Percentiles rank a stretch among this genome's conserved stretches.
Conservation (phyloP, 768 basidiomycete species). For the Amanita inopinata region DNA sequence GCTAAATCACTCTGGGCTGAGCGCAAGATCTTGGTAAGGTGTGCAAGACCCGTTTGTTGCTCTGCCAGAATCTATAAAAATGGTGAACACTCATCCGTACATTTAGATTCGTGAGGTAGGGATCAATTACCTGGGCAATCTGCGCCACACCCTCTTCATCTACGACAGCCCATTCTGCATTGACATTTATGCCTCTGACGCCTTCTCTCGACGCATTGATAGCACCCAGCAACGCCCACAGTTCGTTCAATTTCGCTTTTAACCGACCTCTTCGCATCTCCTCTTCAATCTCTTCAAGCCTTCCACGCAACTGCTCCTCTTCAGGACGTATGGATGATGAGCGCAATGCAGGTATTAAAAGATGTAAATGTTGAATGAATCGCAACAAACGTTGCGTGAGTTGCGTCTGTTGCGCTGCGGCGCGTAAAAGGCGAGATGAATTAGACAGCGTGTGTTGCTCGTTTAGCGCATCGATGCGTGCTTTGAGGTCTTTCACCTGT, state of each 20-base stretch:
- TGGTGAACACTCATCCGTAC: slow-evolving; percentile 8
- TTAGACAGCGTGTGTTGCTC: slow-evolving; percentile 60
- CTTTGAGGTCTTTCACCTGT: slow-evolving; percentile 62
- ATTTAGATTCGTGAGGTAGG: slow-evolving; percentile 4
- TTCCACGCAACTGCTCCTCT: slow-evolving; percentile 65
- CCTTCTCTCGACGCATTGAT: slow-evolving; percentile 54
- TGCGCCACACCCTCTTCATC: slow-evolving; percentile 78
- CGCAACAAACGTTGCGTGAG: slow-evolving; percentile 59
- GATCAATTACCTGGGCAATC: slow-evolving; percentile 52
- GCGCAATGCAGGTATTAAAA: slow-evolving; percentile 69
- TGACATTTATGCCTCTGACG: slow-evolving; percentile 25
- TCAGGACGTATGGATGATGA: slow-evolving; percentile 69
- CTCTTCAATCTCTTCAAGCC: slow-evolving; percentile 65
- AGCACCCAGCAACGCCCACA: slow-evolving; percentile 79
- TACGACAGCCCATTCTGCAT: slow-evolving; percentile 70
- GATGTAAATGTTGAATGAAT: slow-evolving; percentile 67
- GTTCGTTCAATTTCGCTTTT: slow-evolving; percentile 67
- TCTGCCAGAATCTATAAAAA: slow-evolving; percentile 53
- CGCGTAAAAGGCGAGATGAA: slow-evolving; percentile 54
- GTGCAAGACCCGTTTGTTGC: slow-evolving; percentile 72
- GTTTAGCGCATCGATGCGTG: slow-evolving; percentile 48
- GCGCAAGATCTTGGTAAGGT: slow-evolving; percentile 69
- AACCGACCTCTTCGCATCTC: slow-evolving; percentile 58
- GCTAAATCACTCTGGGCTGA: slow-evolving; percentile 54
- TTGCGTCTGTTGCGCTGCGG: slow-evolving; percentile 55